A percentile compares a stretch with the other conserved stretches of the same genome.
These are phyloP conservation scores for Exophiala bonariae DNA, from an alignment of 2,329 filamentous ascomycete species.

Conservation along the genomic window DNA sequence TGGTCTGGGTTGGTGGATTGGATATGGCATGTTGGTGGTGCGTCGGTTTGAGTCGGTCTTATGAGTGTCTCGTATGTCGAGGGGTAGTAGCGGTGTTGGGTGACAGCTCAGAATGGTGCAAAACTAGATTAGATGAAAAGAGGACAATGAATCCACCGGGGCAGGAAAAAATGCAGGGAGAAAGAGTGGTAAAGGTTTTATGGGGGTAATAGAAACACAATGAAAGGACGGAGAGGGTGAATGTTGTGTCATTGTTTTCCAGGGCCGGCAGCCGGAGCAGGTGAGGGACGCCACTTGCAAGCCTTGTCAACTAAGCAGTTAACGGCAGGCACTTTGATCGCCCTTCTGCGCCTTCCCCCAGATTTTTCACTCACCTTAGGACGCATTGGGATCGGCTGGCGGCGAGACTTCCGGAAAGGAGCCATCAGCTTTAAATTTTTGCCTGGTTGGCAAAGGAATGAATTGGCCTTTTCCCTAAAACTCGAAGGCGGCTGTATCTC, in stretches of 20 bases:
- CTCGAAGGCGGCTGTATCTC: too few relatives aligned
- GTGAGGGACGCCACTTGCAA: slow-evolving; percentile 17
- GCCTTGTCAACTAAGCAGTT: slow-evolving; percentile 25
- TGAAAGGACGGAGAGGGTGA: slow-evolving; percentile 12
- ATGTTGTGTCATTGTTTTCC: slow-evolving; percentile 26
- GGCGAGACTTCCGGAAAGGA: too few relatives aligned
- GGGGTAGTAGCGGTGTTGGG: too few relatives aligned
- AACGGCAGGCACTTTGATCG: slow-evolving; percentile 26
- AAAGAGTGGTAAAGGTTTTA: slow-evolving; percentile 18
- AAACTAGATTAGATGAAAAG: slow-evolving; percentile 3
- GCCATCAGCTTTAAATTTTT: too few relatives aligned
- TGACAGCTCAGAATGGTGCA: too few relatives aligned
- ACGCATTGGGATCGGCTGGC: background rate
- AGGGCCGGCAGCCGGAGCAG: slow-evolving; percentile 13
- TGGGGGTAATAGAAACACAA: slow-evolving; percentile 28
- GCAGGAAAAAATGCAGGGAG: slow-evolving; percentile 15
- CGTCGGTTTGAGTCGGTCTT: slow-evolving; percentile 1
- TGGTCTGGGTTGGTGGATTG: background rate
- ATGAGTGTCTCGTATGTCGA: background rate
- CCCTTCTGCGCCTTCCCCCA: slow-evolving; percentile 12
- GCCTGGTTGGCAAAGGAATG: too few relatives aligned
- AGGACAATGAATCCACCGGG: slow-evolving; percentile 16
- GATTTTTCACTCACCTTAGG: slow-evolving; percentile 4
- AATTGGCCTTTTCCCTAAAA: too few relatives aligned
- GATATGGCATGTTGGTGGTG: too few relatives aligned